These are phyloP conservation scores for Strobilomyces confusus DNA, from an alignment of 768 basidiomycete species.

Conservation along the genomic window DNA sequence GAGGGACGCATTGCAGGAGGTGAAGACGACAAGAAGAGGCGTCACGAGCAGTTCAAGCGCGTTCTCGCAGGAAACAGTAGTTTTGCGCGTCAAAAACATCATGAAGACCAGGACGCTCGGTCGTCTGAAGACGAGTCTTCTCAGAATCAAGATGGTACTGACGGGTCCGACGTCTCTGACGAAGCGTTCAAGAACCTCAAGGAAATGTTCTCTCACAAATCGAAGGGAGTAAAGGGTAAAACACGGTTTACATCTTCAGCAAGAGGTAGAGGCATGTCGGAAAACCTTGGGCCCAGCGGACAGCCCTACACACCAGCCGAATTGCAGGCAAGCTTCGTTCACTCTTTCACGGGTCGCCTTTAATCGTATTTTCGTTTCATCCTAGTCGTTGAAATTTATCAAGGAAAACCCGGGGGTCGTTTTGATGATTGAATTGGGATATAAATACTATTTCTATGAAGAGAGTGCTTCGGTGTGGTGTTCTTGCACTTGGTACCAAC, in stretches of 20 bases:
- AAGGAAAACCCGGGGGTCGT: conserved; percentile 60
- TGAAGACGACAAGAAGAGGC: conserved; percentile 45
- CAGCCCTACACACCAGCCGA: conserved; percentile 75
- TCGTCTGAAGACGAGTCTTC: conserved; percentile 22
- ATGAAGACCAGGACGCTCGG: conserved; percentile 11
- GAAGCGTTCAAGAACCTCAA: conserved; percentile 44
- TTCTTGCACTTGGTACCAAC: not conserved
- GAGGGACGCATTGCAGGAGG: conserved; percentile 14
- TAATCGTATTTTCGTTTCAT: not conserved
- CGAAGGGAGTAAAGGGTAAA: conserved; percentile 36
- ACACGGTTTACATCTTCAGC: conserved; percentile 23
- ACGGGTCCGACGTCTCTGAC: conserved; percentile 42
- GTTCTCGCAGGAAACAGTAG: conserved; percentile 45
- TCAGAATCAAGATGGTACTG: conserved; percentile 24
- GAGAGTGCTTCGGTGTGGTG: conserved; percentile 70
- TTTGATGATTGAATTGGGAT: conserved; percentile 80
- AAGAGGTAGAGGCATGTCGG: conserved; percentile 35
- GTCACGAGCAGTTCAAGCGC: conserved; percentile 46
- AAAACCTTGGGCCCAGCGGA: conserved; percentile 61
- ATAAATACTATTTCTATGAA: conserved; percentile 79
- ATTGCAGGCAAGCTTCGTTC: conserved; percentile 46
- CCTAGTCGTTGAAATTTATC: conserved; percentile 49
- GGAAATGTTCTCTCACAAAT: conserved; percentile 41
- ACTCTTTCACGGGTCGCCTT: not conserved
- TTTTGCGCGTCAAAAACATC: conserved; percentile 25